phyloP scores from a whole-genome alignment of 106 monocot species.

The Phalaenopsis aphrodite region DNA sequence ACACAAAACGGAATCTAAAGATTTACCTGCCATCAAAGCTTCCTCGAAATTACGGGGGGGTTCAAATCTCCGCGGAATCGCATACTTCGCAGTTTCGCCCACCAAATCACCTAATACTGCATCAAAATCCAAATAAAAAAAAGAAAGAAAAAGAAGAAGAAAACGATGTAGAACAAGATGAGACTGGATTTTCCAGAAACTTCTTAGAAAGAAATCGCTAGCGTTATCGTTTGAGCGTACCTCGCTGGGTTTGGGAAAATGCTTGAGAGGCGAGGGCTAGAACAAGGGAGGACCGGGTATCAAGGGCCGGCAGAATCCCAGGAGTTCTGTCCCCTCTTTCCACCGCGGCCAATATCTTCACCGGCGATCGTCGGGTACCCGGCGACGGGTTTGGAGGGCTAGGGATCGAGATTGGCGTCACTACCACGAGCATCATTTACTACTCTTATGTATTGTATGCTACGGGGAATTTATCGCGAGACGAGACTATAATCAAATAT shows the following conservation, averaged over 20 bases:
- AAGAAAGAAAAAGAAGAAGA: neutral
- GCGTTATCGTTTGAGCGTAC: slow-evolving; percentile 7
- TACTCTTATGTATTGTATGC: neutral
- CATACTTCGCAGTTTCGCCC: slow-evolving; percentile 46
- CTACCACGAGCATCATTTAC: neutral
- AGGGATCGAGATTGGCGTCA: neutral
- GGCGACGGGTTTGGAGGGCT: neutral
- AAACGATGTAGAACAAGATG: neutral
- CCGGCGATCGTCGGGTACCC: slow-evolving; percentile 3
- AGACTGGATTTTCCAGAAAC: neutral
- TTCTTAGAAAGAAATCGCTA: neutral
- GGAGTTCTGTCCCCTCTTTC: slow-evolving; percentile 11
- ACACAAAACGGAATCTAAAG: neutral
- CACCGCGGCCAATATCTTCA: neutral
- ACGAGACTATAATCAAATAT: no score
- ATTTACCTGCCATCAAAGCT: slow-evolving; percentile 60
- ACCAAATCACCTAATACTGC: slow-evolving; percentile 42
- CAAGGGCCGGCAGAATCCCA: slow-evolving; percentile 18
- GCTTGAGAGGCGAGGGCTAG: slow-evolving; percentile 57
- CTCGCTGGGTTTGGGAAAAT: slow-evolving; percentile 35
- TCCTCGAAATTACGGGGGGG: slow-evolving; percentile 64
- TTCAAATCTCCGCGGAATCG: slow-evolving; percentile 40
- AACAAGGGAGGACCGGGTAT: slow-evolving; percentile 65
- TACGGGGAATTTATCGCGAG: no score
- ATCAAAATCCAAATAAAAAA: slow-evolving; percentile 6